A percentile compares a stretch with the other conserved stretches of the same genome.
These are phyloP conservation scores for Auricularia cornea DNA, from an alignment of 768 basidiomycete genomes.

Conservation along the genomic window DNA sequence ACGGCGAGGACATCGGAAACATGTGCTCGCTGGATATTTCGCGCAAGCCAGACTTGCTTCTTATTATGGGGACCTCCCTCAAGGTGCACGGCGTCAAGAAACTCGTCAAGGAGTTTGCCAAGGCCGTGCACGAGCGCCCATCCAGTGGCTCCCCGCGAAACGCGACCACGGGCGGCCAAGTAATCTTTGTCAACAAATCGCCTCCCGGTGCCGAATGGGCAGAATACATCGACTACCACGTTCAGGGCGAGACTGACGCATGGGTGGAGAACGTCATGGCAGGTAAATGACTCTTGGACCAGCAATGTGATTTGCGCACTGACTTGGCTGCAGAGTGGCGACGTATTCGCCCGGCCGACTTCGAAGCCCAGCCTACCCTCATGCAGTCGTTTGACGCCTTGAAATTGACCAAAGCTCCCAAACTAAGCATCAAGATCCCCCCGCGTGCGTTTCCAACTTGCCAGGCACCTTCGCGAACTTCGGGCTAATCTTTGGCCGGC, in stretches of 20 bases:
- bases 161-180: constrained; percentile 43
- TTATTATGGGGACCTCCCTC: constrained; percentile 95
- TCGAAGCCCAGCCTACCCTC: constrained; percentile 81
- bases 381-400: neutral
- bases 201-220: constrained; percentile 82
- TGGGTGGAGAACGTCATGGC: constrained; percentile 73
- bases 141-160: constrained; percentile 15
- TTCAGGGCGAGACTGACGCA: constrained; percentile 73
- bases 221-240: constrained; percentile 81
- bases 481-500: neutral
- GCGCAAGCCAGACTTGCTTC: constrained; percentile 80
- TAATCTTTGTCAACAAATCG: constrained; percentile 89
- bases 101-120: constrained; percentile 90
- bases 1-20: constrained; percentile 83
- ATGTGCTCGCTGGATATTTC: constrained; percentile 70
- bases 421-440: neutral
- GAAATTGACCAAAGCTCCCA: neutral
- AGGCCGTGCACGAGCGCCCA: constrained; percentile 53
- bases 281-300: neutral
- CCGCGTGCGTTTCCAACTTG: neutral
- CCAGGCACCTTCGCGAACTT: neutral
- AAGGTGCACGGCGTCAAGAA: constrained; percentile 94
- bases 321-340: constrained; percentile 58
- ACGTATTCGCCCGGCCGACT: constrained; percentile 73
- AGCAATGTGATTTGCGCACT: neutral